These are phyloP conservation scores for Podospora comata DNA, from an alignment of 495 filamentous ascomycete species.

Conservation along the genomic window DNA sequence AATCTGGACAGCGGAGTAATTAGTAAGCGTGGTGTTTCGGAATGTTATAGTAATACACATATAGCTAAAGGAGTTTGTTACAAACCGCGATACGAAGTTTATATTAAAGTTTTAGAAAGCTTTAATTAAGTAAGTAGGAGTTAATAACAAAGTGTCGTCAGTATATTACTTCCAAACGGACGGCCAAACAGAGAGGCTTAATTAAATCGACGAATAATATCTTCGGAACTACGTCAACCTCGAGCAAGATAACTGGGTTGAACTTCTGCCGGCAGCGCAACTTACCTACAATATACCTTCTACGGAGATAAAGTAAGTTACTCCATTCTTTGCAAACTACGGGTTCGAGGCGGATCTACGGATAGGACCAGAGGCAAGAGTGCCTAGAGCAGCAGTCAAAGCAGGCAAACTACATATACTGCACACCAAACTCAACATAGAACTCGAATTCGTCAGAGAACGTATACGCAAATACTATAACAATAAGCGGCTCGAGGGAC, in stretches of 20 bases:
- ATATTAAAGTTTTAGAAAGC: background rate
- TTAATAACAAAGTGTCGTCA: conserved; percentile 28
- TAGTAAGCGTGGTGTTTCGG: background rate
- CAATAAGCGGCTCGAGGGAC: background rate
- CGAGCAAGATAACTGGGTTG: conserved; percentile 16
- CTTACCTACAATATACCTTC: conserved; percentile 10
- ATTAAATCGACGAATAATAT: conserved; percentile 21
- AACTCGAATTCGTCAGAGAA: background rate
- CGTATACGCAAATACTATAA: background rate
- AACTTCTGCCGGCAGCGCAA: conserved; percentile 14
- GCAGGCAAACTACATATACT: background rate
- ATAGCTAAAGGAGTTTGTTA: no score
- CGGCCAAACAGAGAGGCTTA: conserved; percentile 12
- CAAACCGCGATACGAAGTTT: background rate
- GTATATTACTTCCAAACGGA: conserved; percentile 27
- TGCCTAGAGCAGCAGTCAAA: background rate
- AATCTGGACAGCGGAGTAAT: background rate
- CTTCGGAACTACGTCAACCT: conserved; percentile 10
- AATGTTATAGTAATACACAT: background rate
- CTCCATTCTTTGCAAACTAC: conserved; percentile 9
- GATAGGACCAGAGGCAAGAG: background rate
- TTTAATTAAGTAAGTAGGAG: background rate
- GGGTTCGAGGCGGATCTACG: background rate
- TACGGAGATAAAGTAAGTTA: conserved; percentile 2
- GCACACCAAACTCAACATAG: background rate